Percentiles rank a stretch among this genome's conserved stretches.
Conservation (phyloP, 2,329 filamentous ascomycete genomes). For the Neopestalotiopsis sp. region DNA sequence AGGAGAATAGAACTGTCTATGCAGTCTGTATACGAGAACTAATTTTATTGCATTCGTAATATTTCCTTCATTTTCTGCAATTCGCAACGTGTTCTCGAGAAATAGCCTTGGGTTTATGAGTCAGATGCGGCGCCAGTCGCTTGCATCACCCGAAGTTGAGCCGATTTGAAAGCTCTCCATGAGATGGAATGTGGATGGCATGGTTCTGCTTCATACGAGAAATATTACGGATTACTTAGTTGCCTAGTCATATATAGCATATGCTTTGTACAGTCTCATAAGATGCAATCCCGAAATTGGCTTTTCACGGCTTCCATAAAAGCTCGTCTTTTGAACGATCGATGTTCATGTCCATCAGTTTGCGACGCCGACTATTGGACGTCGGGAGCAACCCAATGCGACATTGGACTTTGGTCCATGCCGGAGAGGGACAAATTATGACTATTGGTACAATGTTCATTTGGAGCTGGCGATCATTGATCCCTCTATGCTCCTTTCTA, state of each 20-base stretch:
- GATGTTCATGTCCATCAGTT: background rate
- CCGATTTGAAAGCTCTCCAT: background rate
- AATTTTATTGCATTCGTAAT: background rate
- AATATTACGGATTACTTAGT: too few species aligned
- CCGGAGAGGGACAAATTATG: background rate
- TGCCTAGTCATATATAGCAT: too few species aligned
- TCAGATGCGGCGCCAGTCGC: constrained; percentile 10
- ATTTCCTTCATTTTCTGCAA: background rate
- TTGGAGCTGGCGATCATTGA: background rate
- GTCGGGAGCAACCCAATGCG: background rate
- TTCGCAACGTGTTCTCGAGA: constrained; percentile 18
- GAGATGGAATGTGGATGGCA: background rate
- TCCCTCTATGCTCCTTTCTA: constrained; percentile 5
- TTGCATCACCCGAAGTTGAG: constrained; percentile 13
- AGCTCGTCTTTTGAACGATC: background rate
- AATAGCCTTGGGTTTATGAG: constrained; percentile 11
- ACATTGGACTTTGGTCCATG: background rate
- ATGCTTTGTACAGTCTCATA: too few species aligned
- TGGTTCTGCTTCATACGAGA: background rate
- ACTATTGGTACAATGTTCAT: background rate
- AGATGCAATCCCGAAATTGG: too few species aligned
- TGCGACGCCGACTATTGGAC: background rate
- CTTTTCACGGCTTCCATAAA: background rate
- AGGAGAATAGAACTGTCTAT: background rate
- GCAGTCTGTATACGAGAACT: background rate